These are phyloP conservation scores for Candida parachauliodes DNA, from an alignment of 805 yeast genomes.

Conservation along the genomic window DNA sequence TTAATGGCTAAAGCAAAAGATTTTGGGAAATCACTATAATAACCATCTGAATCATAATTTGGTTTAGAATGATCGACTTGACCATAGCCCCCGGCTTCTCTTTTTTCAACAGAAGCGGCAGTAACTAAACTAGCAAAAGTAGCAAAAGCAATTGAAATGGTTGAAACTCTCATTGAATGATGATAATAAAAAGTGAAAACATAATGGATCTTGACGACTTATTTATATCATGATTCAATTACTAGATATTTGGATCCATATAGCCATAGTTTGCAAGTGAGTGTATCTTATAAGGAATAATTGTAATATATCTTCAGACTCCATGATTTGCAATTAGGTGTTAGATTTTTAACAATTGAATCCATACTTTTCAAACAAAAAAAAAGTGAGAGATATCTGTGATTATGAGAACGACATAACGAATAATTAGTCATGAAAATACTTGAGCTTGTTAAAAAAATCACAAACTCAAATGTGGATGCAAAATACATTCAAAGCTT, in stretches of 20 bases:
- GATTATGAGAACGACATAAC: neutral
- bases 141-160: slow-evolving; percentile 3
- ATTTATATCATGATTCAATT: no score
- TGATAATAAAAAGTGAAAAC: neutral
- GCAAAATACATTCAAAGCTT: no score
- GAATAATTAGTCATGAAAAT: neutral
- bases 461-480: slow-evolving; percentile 12
- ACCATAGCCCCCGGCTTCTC: slow-evolving; percentile 5
- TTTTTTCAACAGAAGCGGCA: slow-evolving; percentile 5
- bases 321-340: slow-evolving; percentile 4
- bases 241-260: no score
- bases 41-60: slow-evolving; percentile 1
- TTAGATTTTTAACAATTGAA: neutral
- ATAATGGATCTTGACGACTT: no score
- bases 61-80: neutral
- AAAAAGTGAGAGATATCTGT: neutral
- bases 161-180: slow-evolving; percentile 4
- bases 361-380: slow-evolving; percentile 1
- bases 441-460: slow-evolving; percentile 11
- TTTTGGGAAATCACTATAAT: slow-evolving; percentile 1
- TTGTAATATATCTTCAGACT: no score
- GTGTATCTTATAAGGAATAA: no score
- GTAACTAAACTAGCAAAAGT: slow-evolving; percentile 1
- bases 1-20: slow-evolving; percentile 5
- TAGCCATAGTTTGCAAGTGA: no score